phyloP scores from a whole-genome alignment of 805 yeast species.

The Lachancea nothofagi region DNA sequence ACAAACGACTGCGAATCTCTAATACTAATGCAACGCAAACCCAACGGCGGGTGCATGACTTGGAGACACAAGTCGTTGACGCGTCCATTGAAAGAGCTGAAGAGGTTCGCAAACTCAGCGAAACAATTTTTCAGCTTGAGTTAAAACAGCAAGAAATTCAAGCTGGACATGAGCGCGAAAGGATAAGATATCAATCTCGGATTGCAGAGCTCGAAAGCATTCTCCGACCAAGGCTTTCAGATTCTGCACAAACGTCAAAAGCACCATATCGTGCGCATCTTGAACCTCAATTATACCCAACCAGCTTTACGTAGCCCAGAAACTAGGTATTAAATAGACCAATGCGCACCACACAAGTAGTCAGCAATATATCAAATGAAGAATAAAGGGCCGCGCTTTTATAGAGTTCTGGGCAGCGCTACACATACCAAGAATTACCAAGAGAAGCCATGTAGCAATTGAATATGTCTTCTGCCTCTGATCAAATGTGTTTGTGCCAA shows the following conservation, averaged over 20 bases:
- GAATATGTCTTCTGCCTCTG: no score
- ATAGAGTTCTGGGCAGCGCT: no score
- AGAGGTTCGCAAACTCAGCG: conserved; percentile 28
- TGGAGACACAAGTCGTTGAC: conserved; percentile 26
- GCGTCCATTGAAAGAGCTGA: conserved; percentile 23
- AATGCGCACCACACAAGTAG: no score
- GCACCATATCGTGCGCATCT: no score
- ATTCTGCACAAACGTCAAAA: not conserved
- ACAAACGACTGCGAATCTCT: conserved; percentile 24
- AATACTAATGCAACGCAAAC: conserved; percentile 11
- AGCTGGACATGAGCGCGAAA: conserved; percentile 20
- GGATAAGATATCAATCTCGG: conserved; percentile 21
- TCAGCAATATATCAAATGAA: no score
- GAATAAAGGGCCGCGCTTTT: no score
- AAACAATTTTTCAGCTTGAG: conserved; percentile 23
- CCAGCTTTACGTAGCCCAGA: not conserved
- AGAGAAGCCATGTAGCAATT: no score
- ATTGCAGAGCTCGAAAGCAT: conserved; percentile 28
- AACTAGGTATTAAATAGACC: not conserved
- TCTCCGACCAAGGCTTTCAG: conserved; percentile 1
- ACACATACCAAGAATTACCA: no score
- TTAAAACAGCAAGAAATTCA: conserved; percentile 24
- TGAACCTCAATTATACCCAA: not conserved
- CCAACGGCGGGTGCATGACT: conserved; percentile 15
- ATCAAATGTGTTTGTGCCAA: no score